These are phyloP conservation scores for Raddia distichophylla DNA, from an alignment of 176 grass and related monocot species.

Conservation along the genomic window DNA sequence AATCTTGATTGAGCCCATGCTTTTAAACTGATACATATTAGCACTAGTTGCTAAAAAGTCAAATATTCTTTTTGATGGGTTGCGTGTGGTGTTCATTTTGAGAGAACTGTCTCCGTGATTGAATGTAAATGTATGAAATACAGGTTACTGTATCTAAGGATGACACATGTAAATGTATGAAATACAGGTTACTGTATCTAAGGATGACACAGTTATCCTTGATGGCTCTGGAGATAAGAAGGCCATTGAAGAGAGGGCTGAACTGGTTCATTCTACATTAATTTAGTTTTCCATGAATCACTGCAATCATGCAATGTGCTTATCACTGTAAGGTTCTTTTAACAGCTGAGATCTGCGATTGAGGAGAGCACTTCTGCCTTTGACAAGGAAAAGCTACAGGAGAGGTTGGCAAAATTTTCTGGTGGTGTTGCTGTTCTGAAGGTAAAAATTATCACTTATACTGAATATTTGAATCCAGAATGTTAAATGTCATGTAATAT, in stretches of 20 bases:
- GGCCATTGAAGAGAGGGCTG: slow-evolving; percentile 61
- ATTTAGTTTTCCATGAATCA: neutral
- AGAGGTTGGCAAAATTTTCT: slow-evolving; percentile 69
- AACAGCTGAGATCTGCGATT: slow-evolving; percentile 69
- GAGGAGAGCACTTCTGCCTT: slow-evolving; percentile 64
- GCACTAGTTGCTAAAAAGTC: neutral
- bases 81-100: slow-evolving; percentile 1
- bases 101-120: slow-evolving; percentile 5
- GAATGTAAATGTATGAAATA: slow-evolving; percentile 17
- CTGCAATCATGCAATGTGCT: neutral
- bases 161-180: slow-evolving; percentile 27
- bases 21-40: neutral
- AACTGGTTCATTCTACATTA: slow-evolving; percentile 47
- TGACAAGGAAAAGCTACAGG: slow-evolving; percentile 67
- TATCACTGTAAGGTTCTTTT: neutral
- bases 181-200: slow-evolving; percentile 62
- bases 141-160: slow-evolving; percentile 59
- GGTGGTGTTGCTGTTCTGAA: slow-evolving; percentile 68
- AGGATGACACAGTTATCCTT: slow-evolving; percentile 67
- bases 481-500: neutral
- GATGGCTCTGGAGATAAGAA: slow-evolving; percentile 66
- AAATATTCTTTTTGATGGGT: neutral
- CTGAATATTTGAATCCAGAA: neutral
- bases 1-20: neutral
- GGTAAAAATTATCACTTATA: slow-evolving; percentile 37